phyloP scores from a whole-genome alignment of 108 stramenopile genomes.

The Pseudonitzschia multiseries region DNA sequence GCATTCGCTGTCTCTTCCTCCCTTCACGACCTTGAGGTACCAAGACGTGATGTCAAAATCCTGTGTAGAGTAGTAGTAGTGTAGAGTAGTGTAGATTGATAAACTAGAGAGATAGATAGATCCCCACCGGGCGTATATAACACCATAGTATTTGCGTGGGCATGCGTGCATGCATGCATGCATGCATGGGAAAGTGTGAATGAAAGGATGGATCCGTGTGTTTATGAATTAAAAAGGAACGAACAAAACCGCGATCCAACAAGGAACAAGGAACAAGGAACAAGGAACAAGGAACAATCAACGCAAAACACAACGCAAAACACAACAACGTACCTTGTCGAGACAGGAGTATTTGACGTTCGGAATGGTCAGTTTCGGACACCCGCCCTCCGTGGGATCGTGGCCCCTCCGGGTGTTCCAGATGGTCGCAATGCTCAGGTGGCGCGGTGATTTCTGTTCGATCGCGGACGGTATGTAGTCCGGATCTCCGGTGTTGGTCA shows the following conservation, averaged over 20 bases:
- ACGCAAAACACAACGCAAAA: not conserved
- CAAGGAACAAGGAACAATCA: no score
- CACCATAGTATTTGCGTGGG: no score
- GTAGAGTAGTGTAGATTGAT: no score
- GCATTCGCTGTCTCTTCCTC: not conserved
- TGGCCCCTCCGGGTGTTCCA: conserved; percentile 10
- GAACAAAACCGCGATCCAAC: no score
- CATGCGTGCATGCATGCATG: no score
- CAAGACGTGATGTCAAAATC: conserved; percentile 18
- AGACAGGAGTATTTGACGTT: conserved; percentile 8
- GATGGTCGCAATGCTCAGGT: conserved; percentile 4
- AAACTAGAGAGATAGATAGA: no score
- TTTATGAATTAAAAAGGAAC: no score
- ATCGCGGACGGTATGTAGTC: conserved; percentile 11
- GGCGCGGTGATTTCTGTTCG: not conserved
- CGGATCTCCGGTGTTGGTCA: conserved; percentile 4
- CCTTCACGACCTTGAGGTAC: conserved; percentile 3
- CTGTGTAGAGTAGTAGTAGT: no score
- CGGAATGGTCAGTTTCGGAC: not conserved
- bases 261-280: no score
- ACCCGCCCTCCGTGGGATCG: conserved; percentile 13
- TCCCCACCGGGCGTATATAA: no score
- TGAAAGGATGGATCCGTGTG: no score
- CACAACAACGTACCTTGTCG: conserved; percentile 7
- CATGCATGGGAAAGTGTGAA: not conserved